Base-by-base conservation (phyloP, 257 asterid genomes). In the Capsicum pubescens region DNA sequence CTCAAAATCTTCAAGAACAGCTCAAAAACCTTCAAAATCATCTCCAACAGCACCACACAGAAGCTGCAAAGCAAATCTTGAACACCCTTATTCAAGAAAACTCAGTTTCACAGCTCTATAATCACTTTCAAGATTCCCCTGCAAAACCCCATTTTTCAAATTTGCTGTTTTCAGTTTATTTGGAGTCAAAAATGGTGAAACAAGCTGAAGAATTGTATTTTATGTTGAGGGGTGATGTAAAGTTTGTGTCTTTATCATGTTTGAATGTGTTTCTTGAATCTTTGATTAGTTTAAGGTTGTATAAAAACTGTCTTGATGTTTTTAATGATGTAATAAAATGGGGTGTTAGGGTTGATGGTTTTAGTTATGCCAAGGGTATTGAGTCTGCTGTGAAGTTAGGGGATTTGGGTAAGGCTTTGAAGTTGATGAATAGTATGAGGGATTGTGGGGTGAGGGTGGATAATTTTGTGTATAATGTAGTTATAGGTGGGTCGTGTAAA, bases 401-500 rank as follows among this genome's bases (percentile, higher is more conserved):
- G 63, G 93, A 94, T 83, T 64, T 94, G 85, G 48, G 57, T 42
- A 88, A 69, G 80, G 97, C 94, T 63, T 60, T 91, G 82, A 92
- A 91, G 17, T 84, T 92, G 70, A 77, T 90, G 92, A 69, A 83
- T 59, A 83, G 21, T 74, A 94, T 95, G 99, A 86, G 83, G 63
- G 84, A 52, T 9, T 68, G 80, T 44, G 91, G 93, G 54, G 54
- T 85, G 48, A 70, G 81, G 85, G 91, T 94, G 0, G 88, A 84
- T 82, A 87, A 88, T 57, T 95, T 94, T 85, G 97, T 92, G 81
- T 95, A 91, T 82, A 95, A 94, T 86, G 99, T 95, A 83, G 83
- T 95, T 85, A 93, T 95, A 55, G 91, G 95, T 59, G 98, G 95
- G 39, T 82, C 93, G 91, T 92, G 98, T 77, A 93, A 91, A 89